Evolutionary conservation across 345 rosid species (phyloP).

Genomic region (Dipteronia sinensis): DNA sequence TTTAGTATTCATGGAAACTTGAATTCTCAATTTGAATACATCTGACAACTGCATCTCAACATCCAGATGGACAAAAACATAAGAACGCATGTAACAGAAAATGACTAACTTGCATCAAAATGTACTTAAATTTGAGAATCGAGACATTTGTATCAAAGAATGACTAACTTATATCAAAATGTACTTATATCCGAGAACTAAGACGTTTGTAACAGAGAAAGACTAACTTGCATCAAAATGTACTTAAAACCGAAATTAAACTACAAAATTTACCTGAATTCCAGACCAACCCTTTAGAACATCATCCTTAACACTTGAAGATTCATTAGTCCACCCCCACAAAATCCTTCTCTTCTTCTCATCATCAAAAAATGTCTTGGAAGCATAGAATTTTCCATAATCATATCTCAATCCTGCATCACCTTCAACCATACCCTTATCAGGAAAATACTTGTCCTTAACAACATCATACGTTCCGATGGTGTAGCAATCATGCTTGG

Average conservation of each 20-base stretch:
- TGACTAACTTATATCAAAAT: neutral
- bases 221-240: no score
- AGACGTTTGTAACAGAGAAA: no score
- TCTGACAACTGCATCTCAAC: neutral
- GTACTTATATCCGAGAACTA: no score
- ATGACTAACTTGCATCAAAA: neutral
- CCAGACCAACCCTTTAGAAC: slow-evolving; percentile 71
- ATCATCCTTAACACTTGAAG: slow-evolving; percentile 40
- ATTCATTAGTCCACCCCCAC: slow-evolving; percentile 80
- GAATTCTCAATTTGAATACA: neutral
- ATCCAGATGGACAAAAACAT: neutral
- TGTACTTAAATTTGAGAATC: no score
- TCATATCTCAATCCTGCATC: slow-evolving; percentile 55
- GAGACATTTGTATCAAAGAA: no score
- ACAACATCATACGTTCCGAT: slow-evolving; percentile 42
- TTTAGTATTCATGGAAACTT: no score
- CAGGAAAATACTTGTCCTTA: slow-evolving; percentile 49
- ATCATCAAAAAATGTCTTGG: slow-evolving; percentile 70
- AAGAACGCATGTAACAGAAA: neutral
- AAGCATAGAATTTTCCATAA: slow-evolving; percentile 81
- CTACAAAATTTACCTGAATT: slow-evolving; percentile 50
- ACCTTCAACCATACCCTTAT: slow-evolving; percentile 42
- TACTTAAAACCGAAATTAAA: no score
- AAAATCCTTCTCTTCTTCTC: slow-evolving; percentile 49
- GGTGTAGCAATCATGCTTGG: slow-evolving; percentile 50